Percentiles rank a stretch among this genome's conserved stretches.
Evolutionary conservation across 495 filamentous ascomycete genomes (phyloP).

Genomic region (Penicillium mononematosum): DNA sequence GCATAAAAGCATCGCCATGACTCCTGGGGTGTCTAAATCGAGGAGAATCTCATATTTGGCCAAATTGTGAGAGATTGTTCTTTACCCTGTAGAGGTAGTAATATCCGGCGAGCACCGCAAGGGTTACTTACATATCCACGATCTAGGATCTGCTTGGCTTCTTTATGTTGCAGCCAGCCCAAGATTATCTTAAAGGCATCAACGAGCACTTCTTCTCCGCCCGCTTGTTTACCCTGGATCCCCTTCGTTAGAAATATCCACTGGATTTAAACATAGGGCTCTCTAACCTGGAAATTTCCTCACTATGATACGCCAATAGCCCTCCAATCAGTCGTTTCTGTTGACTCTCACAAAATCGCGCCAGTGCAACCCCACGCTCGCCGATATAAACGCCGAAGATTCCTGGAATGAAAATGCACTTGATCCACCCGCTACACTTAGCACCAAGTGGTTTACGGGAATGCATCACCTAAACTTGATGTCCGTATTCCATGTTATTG

Average conservation of each 20-base stretch:
- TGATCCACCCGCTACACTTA: constrained; percentile 1
- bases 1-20: background rate
- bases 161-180: background rate
- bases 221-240: background rate
- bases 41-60: background rate
- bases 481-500: too few relatives aligned
- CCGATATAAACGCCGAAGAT: constrained; percentile 3
- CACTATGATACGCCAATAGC: background rate
- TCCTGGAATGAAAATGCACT: background rate
- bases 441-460: background rate
- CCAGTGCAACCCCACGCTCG: constrained; percentile 1
- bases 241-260: background rate
- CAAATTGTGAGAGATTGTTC: background rate
- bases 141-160: background rate
- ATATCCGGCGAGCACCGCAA: background rate
- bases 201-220: background rate
- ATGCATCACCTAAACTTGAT: background rate
- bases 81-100: background rate
- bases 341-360: background rate
- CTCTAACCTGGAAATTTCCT: constrained; percentile 3
- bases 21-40: background rate
- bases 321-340: background rate
- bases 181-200: background rate
- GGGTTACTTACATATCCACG: too few relatives aligned
- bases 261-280: background rate